Evolutionary conservation across 768 basidiomycete species (phyloP), one percentile per base, ranked within the genome.

Genomic region (Neoboletus magnificus): DNA sequence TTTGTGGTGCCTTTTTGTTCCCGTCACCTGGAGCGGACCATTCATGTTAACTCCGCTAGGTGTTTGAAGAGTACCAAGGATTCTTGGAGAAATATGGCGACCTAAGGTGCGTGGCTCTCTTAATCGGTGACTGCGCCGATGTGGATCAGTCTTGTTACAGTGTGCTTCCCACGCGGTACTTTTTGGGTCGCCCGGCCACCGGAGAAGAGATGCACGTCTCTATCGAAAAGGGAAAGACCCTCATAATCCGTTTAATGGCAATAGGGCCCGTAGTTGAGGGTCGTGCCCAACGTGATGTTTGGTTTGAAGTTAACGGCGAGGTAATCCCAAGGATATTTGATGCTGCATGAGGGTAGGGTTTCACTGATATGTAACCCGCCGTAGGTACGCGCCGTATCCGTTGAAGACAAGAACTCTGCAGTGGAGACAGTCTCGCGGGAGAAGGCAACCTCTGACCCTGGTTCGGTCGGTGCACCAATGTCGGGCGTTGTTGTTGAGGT

Each of bases 271-370:
- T 98, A 51, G 88, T 96, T 50, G 87, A 93, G 71, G 89, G 89
- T 36, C 89, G 85, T 63, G 93, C 95, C 23, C 90, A 92, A 66
- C 86, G 96, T 65, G 95, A 98, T 71, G 93, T 96, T 56, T 97
- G 96, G 91, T 96, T 98, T 69, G 96, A 98, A 79, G 90, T 96
- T 56, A 96, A 96, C 65, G 94, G 94, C 74, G 93, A 96, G 80
- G 91, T 90, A 67, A 67, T 75, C 55, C 50, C 48, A 48, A 50
- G 50, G 47, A 29, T 33, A 41, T 42, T 39, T 57, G 58, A 33
- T 27, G 39, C 43, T 46, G 39, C 42, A 18, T 22, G 54, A 48
- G 61, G 63, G 60, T 36, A 48, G 61, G 63, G 60, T 36, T 57
- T 54, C 47, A 51, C 52, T 67, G 50, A 63, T 30, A 40, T 44